These are phyloP conservation scores for Podospora comata DNA, from an alignment of 495 filamentous ascomycete species.

Conservation along the genomic window DNA sequence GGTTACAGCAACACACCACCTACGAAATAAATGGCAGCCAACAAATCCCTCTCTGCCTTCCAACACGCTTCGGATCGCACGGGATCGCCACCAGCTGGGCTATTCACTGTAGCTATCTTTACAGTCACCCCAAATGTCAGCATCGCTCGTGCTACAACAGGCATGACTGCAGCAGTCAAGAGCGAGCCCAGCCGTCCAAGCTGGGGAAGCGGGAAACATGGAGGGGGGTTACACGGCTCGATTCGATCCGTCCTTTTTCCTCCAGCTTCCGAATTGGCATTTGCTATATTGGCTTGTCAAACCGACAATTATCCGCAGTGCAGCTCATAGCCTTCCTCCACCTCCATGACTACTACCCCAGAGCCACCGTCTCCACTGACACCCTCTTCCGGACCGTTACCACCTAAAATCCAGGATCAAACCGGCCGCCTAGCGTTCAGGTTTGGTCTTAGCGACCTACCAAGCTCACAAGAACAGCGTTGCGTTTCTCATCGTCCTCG, in stretches of 20 bases:
- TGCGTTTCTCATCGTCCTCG: background rate
- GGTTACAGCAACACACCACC: background rate
- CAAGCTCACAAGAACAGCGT: background rate
- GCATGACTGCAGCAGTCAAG: conserved; percentile 1
- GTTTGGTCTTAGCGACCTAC: background rate
- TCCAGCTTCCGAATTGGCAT: conserved; percentile 29
- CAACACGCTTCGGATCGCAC: background rate
- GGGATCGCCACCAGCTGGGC: background rate
- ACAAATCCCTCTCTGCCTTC: conserved; percentile 1
- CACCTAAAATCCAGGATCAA: conserved; percentile 27
- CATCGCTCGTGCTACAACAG: background rate
- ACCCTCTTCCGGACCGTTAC: conserved; percentile 23
- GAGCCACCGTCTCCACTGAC: conserved; percentile 10
- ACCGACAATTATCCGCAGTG: conserved; percentile 30
- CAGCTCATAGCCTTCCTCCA: conserved; percentile 5
- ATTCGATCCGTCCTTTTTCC: conserved; percentile 30
- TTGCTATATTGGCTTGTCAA: conserved; percentile 22
- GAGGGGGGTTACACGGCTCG: conserved; percentile 29
- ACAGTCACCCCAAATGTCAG: background rate
- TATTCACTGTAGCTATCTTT: background rate
- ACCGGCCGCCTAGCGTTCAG: conserved; percentile 1
- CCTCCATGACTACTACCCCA: conserved; percentile 11
- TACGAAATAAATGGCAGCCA: background rate
- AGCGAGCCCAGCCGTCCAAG: background rate
- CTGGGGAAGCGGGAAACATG: background rate